These are phyloP conservation scores for Coemansia sp. DNA, from an alignment of 192 early-diverging fungal genomes.

Conservation along the genomic window DNA sequence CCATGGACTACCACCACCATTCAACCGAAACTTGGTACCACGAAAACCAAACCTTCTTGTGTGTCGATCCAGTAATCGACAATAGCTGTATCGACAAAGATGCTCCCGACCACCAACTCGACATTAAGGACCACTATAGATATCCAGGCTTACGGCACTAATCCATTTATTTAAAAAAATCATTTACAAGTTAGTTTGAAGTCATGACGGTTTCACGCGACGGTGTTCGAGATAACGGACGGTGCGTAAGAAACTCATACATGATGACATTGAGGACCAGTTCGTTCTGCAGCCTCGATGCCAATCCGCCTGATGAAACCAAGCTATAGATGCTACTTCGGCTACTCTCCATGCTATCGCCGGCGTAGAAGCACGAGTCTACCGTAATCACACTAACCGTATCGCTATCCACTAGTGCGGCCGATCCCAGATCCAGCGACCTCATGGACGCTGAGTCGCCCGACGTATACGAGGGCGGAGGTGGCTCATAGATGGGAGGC, in stretches of 20 bases:
- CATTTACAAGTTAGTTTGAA: constrained; percentile 4
- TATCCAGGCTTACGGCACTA: constrained; percentile 38
- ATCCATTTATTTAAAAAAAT: constrained; percentile 9
- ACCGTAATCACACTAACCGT: constrained; percentile 20
- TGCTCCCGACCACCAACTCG: constrained; percentile 8
- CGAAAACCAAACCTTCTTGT: constrained; percentile 20
- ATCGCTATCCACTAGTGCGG: constrained; percentile 15
- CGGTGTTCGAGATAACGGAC: constrained; percentile 38
- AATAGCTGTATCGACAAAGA: constrained; percentile 22
- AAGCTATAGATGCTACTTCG: constrained; percentile 5
- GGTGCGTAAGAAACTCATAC: constrained; percentile 44
- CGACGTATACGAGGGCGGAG: constrained; percentile 48
- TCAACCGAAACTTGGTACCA: constrained; percentile 41
- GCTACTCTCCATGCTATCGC: background rate
- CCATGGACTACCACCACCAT: constrained; percentile 37
- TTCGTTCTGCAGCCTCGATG: constrained; percentile 33
- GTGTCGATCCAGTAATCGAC: constrained; percentile 10
- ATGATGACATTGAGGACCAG: constrained; percentile 37
- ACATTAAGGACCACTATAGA: constrained; percentile 18
- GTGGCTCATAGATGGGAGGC: constrained; percentile 47
- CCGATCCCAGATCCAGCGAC: constrained; percentile 22
- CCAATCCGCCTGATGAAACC: background rate
- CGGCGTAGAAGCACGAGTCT: constrained; percentile 8
- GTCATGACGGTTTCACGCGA: constrained; percentile 30
- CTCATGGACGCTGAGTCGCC: constrained; percentile 27